Base-by-base conservation (phyloP, 176 grass and related monocot species). In the Carex pumila region DNA sequence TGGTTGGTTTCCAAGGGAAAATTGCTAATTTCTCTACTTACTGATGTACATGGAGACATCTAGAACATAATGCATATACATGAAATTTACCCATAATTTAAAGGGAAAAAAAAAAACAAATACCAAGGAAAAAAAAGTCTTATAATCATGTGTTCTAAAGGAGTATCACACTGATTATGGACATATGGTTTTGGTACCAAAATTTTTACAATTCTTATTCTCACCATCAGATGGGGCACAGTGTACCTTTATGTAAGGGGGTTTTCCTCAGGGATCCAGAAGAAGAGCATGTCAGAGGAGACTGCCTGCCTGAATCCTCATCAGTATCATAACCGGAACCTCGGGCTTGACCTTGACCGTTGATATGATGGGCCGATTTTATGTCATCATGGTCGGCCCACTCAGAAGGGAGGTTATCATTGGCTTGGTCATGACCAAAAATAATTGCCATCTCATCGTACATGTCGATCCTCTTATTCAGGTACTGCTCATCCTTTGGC, bases 401-500 rank as follows among this genome's bases (percentile, higher is more conserved):
- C 76, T 79, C 76, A 32, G 54, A 57, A 2, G 25, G 49, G 25
- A 79, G 32, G 17, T 79, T 21, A 34, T 79, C 52, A 79, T 2
- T 22, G 18, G 49, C 45, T 25, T 77, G 72, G 18, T 77, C 72
- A 30, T 77, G 39, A 47, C 72, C 72, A 54, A 77, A 77, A n/a
- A 77, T 77, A 7, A 50, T 21, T 77, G 11, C 39, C 39, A 79
- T 79, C 56, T 79, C 76, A 79, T 79, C 76, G 10, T 79, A 79
- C 76, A 79, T 79, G 50, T 79, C 76, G 17, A 79, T 79, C 52
- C 32, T 79, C 53, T 79, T 79, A 55, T 79, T 79, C 25, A 79
- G 17, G 25, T 19, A 79, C 76, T 53, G 76, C 76, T 79, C 76
- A 3, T 79, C 76, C 76, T 79, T 79, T 34, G 76, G 76, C 53